Conservation (phyloP, 495 filamentous ascomycete genomes). For the Penicillium tannophilum region DNA sequence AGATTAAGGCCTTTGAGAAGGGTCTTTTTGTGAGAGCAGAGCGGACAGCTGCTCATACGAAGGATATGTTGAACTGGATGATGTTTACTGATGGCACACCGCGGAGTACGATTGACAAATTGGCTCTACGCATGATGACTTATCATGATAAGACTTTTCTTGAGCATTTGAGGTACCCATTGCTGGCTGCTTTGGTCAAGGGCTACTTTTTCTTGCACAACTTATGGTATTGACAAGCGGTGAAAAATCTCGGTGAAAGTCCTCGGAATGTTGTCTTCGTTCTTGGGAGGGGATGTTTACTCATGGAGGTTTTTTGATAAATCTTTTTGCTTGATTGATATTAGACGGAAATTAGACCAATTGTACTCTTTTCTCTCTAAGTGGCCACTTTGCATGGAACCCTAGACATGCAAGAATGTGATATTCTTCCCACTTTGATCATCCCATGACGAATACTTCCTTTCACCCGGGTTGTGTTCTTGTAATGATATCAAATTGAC, state of each 20-base stretch:
- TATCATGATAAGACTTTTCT: constrained; percentile 6
- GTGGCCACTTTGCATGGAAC: neutral
- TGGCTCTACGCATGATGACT: constrained; percentile 5
- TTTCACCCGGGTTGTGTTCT: neutral
- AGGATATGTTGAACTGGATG: constrained; percentile 8
- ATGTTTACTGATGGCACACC: constrained; percentile 9
- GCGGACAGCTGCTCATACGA: constrained; percentile 7
- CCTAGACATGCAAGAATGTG: constrained; percentile 5
- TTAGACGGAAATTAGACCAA: neutral
- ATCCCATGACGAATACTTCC: constrained; percentile 1
- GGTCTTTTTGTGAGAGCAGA: constrained; percentile 7
- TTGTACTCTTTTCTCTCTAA: neutral
- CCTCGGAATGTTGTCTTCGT: too few species aligned
- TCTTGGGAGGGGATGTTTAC: neutral
- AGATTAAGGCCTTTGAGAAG: constrained; percentile 12
- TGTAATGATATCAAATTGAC: constrained; percentile 16
- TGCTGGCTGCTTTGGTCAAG: constrained; percentile 2
- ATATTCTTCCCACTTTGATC: constrained; percentile 5
- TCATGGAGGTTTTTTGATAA: neutral
- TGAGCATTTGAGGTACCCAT: neutral
- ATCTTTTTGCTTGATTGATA: neutral
- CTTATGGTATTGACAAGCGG: constrained; percentile 2
- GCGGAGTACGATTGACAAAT: constrained; percentile 14
- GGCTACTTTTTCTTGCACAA: constrained; percentile 8
- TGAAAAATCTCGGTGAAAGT: neutral